phyloP scores from a whole-genome alignment of 2,329 filamentous ascomycete species.

The Cryphonectria nitschkei region DNA sequence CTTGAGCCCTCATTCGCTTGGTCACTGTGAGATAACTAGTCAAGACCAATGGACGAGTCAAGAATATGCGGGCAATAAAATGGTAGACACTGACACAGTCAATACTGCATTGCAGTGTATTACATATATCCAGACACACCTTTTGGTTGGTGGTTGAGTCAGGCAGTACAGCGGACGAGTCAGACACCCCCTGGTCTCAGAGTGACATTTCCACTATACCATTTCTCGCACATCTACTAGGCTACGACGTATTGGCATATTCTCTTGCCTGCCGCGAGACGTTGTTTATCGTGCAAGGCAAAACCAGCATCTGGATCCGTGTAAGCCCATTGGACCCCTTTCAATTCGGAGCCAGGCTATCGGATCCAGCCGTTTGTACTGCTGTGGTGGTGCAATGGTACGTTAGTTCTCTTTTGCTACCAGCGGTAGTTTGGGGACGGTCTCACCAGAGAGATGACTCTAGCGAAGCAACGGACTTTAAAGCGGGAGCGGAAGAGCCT shows the following conservation, averaged over 20 bases:
- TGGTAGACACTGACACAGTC: neutral
- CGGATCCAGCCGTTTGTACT: conserved; percentile 1
- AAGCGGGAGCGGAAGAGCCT: conserved; percentile 1
- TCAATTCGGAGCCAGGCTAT: conserved; percentile 4
- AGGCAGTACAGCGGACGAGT: neutral
- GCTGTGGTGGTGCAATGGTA: neutral
- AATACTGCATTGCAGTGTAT: neutral
- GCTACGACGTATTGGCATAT: neutral
- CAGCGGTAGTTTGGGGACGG: neutral
- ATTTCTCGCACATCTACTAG: neutral
- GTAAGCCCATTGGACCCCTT: conserved; percentile 21
- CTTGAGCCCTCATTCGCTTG: neutral
- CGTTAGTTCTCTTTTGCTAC: neutral
- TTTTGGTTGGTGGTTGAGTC: neutral
- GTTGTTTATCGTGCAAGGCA: neutral
- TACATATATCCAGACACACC: neutral
- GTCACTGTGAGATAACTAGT: neutral
- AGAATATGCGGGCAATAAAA: neutral
- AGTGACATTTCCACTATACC: neutral
- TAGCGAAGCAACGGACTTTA: neutral
- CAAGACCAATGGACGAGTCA: neutral
- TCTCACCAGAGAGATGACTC: neutral
- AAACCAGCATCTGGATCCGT: conserved; percentile 2
- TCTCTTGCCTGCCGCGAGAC: conserved; percentile 13
- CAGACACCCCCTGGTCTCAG: neutral